Evolutionary conservation across 805 yeast genomes (phyloP).

Genomic region (Spathaspora boniae): DNA sequence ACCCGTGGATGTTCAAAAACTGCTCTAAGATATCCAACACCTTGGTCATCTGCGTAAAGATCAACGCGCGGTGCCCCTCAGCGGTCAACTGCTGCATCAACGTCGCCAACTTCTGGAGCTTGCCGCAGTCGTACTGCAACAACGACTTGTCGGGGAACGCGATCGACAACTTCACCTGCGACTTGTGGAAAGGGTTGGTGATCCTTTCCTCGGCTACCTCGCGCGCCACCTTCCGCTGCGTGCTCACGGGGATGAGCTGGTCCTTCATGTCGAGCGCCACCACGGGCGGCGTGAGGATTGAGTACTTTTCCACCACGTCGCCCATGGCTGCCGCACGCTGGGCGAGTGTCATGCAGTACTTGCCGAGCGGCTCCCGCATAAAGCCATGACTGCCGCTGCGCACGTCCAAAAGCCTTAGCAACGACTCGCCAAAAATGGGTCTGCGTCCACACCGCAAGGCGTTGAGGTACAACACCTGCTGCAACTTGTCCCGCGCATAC

Average conservation of each 20-base stretch:
- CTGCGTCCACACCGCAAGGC: slow-evolving; percentile 55
- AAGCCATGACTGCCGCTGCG: neutral
- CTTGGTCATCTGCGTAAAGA: slow-evolving; percentile 97
- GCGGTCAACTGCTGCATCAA: slow-evolving; percentile 74
- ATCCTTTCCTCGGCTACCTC: slow-evolving; percentile 38
- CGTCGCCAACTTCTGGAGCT: slow-evolving; percentile 78
- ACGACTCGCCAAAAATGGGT: slow-evolving; percentile 68
- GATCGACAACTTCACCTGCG: slow-evolving; percentile 83
- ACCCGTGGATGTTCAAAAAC: slow-evolving; percentile 91
- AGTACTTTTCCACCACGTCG: slow-evolving; percentile 64
- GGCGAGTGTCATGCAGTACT: slow-evolving; percentile 7
- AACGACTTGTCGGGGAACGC: slow-evolving; percentile 95
- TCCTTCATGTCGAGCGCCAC: slow-evolving; percentile 72
- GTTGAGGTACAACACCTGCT: slow-evolving; percentile 62
- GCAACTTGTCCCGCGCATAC: slow-evolving; percentile 48
- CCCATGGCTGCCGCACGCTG: slow-evolving; percentile 33
- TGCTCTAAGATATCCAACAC: slow-evolving; percentile 91
- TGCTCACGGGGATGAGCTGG: slow-evolving; percentile 39
- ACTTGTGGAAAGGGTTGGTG: slow-evolving; percentile 62
- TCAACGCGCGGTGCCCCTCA: slow-evolving; percentile 89
- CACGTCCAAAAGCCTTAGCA: slow-evolving; percentile 39
- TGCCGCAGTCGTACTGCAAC: slow-evolving; percentile 95
- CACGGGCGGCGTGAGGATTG: slow-evolving; percentile 84
- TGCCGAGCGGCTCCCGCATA: neutral
- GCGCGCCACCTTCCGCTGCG: slow-evolving; percentile 27